Evolutionary conservation across 2,329 filamentous ascomycete species (phyloP), one percentile per base, ranked within the genome.

Genomic region (Tolypocladium sp.): DNA sequence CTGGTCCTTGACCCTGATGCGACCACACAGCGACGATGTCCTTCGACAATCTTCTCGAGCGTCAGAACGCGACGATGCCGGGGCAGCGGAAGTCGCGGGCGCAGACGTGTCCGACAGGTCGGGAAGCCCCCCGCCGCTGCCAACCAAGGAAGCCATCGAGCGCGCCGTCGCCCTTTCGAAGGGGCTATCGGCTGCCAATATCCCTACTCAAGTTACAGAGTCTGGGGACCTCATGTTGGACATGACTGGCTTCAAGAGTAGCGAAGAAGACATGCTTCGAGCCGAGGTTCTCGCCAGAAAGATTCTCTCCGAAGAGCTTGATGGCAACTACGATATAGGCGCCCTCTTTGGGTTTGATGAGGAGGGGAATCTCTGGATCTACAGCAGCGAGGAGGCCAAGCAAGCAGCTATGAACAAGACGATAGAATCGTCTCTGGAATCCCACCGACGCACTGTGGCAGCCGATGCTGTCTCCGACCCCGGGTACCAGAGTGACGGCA

Each of bases 311-410:
- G 92, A 99, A 70, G 93, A 97, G 74, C 77, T 97, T 17, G 90
- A 96, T 67, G 94, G 92, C 27, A 92, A 93, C 69, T 97, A 97
- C 72, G 94, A 99, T 70, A 96, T 99, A 66, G 94, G 94, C 7
- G 89, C 93, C 2, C 80, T 99, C 37, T 96, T 99, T 66, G 94
- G 92, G 15, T 93, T 94, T 52, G 94, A 99, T 69, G 92, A 96
- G 69, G 86, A 94, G 61, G 94, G 94, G 8, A 99, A 99, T 68
- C 80, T 99, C n/a, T 97, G 94, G 93, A 97, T 99, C 65, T 99
- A 99, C 76, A 94, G 92, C 75, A 97, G 92, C 67, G 92, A 97
- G 72, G 92, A 96, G 69, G 92, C 94, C 30, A 97, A 97, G 70
- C 89, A 94, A 67, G 89, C 90, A 8, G 93, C 93, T 38, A 88